These are phyloP conservation scores for Chaetoscypha palmicola DNA, from an alignment of 2,329 filamentous ascomycete genomes.

Conservation along the genomic window DNA sequence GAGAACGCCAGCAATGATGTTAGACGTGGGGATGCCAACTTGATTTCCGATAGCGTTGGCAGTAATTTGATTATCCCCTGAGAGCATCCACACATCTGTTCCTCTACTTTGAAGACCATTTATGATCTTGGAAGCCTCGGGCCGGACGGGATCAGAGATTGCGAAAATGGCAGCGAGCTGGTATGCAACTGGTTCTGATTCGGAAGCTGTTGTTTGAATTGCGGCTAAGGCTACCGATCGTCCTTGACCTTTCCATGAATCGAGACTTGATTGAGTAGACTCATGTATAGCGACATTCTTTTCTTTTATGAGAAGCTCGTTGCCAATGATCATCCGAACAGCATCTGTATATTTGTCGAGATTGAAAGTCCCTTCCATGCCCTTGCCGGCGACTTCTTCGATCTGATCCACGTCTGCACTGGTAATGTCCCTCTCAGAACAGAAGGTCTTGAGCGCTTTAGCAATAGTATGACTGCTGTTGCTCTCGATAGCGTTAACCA, in stretches of 20 bases:
- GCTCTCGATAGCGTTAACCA: slow-evolving; percentile 57
- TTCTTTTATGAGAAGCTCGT: slow-evolving; percentile 60
- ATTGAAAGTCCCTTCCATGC: slow-evolving; percentile 53
- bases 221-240: slow-evolving; percentile 59
- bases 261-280: slow-evolving; percentile 34
- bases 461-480: slow-evolving; percentile 71
- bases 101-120: slow-evolving; percentile 55
- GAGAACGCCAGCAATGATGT: slow-evolving; percentile 82
- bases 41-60: slow-evolving; percentile 69
- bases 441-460: slow-evolving; percentile 60
- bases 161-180: slow-evolving; percentile 60
- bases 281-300: slow-evolving; percentile 36
- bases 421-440: slow-evolving; percentile 33
- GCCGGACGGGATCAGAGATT: slow-evolving; percentile 73
- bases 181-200: slow-evolving; percentile 32
- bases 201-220: slow-evolving; percentile 27
- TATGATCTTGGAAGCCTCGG: slow-evolving; percentile 62
- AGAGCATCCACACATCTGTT: slow-evolving; percentile 83
- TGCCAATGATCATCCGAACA: slow-evolving; percentile 57
- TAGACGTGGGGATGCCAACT: slow-evolving; percentile 64
- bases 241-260: slow-evolving; percentile 54
- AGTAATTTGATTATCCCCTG: slow-evolving; percentile 82
- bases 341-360: slow-evolving; percentile 21
- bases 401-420: slow-evolving; percentile 36
- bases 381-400: slow-evolving; percentile 65